These are phyloP conservation scores for Teratosphaeriaceae sp. DNA, from an alignment of 2,329 filamentous ascomycete genomes.

Conservation along the genomic window DNA sequence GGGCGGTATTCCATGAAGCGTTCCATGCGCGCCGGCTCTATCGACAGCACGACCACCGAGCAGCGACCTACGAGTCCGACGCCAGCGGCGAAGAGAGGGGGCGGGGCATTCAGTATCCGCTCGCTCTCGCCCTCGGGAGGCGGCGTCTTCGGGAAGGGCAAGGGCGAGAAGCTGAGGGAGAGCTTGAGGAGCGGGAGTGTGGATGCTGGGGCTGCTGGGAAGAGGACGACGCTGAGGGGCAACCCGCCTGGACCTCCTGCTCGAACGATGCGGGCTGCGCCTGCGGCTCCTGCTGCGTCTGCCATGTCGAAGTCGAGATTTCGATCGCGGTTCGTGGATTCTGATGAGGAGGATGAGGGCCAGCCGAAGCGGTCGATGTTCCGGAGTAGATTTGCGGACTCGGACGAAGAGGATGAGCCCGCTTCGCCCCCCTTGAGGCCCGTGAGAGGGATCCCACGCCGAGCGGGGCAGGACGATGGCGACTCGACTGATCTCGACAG, in stretches of 20 bases:
- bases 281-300: slow-evolving; percentile 4
- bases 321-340: slow-evolving; percentile 58
- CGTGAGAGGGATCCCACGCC: slow-evolving; percentile 55
- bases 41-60: slow-evolving; percentile 18
- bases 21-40: slow-evolving; percentile 59
- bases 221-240: slow-evolving; percentile 16
- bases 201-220: slow-evolving; percentile 11
- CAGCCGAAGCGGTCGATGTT: slow-evolving; percentile 27
- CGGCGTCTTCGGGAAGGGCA: slow-evolving; percentile 40
- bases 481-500: slow-evolving; percentile 49
- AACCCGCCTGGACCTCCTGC: slow-evolving; percentile 5
- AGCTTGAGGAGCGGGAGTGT: slow-evolving; percentile 22
- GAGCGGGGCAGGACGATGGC: slow-evolving; percentile 48
- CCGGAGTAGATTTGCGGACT: slow-evolving; percentile 44
- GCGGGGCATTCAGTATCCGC: slow-evolving; percentile 52
- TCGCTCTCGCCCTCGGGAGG: slow-evolving; percentile 59
- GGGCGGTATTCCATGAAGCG: slow-evolving; percentile 57
- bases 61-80: slow-evolving; percentile 38
- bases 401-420: slow-evolving; percentile 45
- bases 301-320: slow-evolving; percentile 17
- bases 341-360: slow-evolving; percentile 53
- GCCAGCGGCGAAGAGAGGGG: slow-evolving; percentile 20
- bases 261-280: slow-evolving; percentile 1
- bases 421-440: slow-evolving; percentile 39
- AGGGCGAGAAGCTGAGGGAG: slow-evolving; percentile 18